Percentiles rank a stretch among this genome's conserved stretches.
Conservation (phyloP, 208 protist species). For the Strigomonas culicis region DNA sequence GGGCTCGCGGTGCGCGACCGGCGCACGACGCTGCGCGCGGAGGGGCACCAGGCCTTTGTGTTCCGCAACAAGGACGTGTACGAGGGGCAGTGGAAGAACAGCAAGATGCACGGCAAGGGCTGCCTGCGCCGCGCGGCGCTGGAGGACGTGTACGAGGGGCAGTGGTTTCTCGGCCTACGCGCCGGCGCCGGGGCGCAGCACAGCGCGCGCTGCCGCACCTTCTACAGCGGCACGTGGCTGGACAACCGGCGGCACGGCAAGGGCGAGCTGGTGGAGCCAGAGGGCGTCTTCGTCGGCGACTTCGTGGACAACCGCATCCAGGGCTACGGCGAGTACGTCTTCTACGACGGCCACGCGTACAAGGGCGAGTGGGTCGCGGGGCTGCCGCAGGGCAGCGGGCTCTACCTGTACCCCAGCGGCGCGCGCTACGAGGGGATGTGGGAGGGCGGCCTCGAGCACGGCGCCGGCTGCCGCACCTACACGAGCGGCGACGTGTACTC, state of each 20-base stretch:
- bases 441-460: constrained; percentile 60
- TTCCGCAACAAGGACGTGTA: constrained; percentile 85
- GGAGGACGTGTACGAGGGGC: constrained; percentile 84
- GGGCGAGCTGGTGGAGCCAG: constrained; percentile 78
- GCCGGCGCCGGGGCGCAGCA: constrained; percentile 66
- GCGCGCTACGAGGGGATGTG: constrained; percentile 78
- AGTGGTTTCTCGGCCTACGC: constrained; percentile 81
- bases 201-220: constrained; percentile 40
- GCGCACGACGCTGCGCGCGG: constrained; percentile 42
- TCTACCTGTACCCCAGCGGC: constrained; percentile 65
- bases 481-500: constrained; percentile 76
- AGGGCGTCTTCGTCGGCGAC: constrained; percentile 73
- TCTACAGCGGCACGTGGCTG: constrained; percentile 83
- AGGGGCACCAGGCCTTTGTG: constrained; percentile 78
- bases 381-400: constrained; percentile 70
- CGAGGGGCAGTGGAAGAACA: constrained; percentile 89
- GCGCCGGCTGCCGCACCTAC: constrained; percentile 69
- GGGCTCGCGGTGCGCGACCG: constrained; percentile 56
- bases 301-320: constrained; percentile 72
- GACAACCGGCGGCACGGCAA: constrained; percentile 79
- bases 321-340: constrained; percentile 88
- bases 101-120: constrained; percentile 80
- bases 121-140: constrained; percentile 36
- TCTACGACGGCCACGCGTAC: constrained; percentile 87
- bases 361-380: constrained; percentile 81